A percentile compares a stretch with the other conserved stretches of the same genome.
Evolutionary conservation across 2,329 filamentous ascomycete genomes (phyloP).

Genomic region (Fusarium sp.): DNA sequence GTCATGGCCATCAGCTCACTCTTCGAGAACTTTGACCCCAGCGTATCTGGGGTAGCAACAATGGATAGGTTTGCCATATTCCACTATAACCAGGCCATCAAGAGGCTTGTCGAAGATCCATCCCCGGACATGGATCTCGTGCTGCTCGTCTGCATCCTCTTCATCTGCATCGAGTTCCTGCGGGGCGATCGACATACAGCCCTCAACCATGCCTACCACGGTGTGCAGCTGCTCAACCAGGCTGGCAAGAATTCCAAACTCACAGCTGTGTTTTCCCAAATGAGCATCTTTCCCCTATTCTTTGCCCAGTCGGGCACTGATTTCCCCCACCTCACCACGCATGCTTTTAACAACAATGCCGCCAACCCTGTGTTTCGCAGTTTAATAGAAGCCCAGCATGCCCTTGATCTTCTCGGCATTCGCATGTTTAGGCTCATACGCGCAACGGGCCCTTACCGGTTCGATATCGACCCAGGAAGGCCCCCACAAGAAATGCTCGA

Average conservation of each 20-base stretch:
- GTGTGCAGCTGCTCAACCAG: conserved; percentile 51
- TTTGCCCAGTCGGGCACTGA: conserved; percentile 40
- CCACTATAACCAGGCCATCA: conserved; percentile 57
- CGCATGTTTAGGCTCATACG: conserved; percentile 48
- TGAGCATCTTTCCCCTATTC: conserved; percentile 55
- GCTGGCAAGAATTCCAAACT: conserved; percentile 45
- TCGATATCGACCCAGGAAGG: conserved; percentile 13
- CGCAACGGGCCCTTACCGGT: conserved; percentile 43
- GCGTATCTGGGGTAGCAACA: rapidly evolving
- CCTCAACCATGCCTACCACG: conserved; percentile 53
- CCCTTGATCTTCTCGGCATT: conserved; percentile 44
- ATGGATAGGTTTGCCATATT: conserved; percentile 47
- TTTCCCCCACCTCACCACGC: conserved; percentile 12
- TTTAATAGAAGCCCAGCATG: conserved; percentile 45
- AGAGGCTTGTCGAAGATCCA: conserved; percentile 43
- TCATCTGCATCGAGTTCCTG: conserved; percentile 58
- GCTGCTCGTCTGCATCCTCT: conserved; percentile 55
- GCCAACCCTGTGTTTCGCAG: conserved; percentile 17
- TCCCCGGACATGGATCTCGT: conserved; percentile 48
- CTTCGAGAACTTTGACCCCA: conserved; percentile 50
- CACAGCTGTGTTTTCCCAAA: conserved; percentile 52
- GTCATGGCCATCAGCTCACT: conserved; percentile 55
- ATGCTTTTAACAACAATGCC: neutral
- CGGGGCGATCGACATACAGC: conserved; percentile 52
- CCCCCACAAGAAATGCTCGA: conserved; percentile 30